Evolutionary conservation across 129 eudicot species (phyloP).

Genomic region (Dittrichia graveolens): DNA sequence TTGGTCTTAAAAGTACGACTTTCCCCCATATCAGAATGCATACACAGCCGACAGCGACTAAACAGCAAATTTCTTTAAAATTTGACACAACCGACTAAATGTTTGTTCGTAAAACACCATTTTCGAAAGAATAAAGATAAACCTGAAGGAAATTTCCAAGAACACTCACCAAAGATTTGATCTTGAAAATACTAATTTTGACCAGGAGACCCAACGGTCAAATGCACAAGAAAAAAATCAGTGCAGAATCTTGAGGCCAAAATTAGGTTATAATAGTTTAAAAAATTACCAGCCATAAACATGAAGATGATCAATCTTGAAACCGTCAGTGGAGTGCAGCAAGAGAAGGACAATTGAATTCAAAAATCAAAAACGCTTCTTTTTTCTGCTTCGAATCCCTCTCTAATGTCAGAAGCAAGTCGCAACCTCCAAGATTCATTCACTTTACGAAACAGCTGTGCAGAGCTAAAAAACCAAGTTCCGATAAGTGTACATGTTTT

Average conservation of each 20-base stretch:
- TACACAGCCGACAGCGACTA: background rate
- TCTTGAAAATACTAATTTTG: slow-evolving; percentile 17
- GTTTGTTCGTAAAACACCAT: slow-evolving; percentile 17
- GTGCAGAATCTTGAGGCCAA: slow-evolving; percentile 13
- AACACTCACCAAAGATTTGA: slow-evolving; percentile 24
- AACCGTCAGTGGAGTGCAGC: slow-evolving; percentile 33
- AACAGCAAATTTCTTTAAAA: background rate
- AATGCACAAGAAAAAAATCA: slow-evolving; percentile 13
- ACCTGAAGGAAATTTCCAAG: slow-evolving; percentile 1
- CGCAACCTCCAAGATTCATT: slow-evolving; percentile 44
- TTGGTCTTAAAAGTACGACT: background rate
- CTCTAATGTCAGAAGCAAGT: slow-evolving; percentile 54
- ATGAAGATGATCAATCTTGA: slow-evolving; percentile 30
- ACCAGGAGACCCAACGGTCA: slow-evolving; percentile 13
- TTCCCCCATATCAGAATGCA: background rate
- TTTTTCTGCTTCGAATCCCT: slow-evolving; percentile 30
- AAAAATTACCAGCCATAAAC: slow-evolving; percentile 18
- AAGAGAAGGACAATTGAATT: slow-evolving; percentile 37
- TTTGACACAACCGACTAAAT: slow-evolving; percentile 12
- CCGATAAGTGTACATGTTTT: background rate
- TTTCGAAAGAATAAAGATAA: background rate
- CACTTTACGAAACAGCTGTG: slow-evolving; percentile 29
- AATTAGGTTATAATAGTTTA: background rate
- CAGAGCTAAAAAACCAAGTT: background rate
- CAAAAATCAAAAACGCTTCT: slow-evolving; percentile 51